Conservation (phyloP, 176 grass and related monocot species). For the Oropetium thomaeum region DNA sequence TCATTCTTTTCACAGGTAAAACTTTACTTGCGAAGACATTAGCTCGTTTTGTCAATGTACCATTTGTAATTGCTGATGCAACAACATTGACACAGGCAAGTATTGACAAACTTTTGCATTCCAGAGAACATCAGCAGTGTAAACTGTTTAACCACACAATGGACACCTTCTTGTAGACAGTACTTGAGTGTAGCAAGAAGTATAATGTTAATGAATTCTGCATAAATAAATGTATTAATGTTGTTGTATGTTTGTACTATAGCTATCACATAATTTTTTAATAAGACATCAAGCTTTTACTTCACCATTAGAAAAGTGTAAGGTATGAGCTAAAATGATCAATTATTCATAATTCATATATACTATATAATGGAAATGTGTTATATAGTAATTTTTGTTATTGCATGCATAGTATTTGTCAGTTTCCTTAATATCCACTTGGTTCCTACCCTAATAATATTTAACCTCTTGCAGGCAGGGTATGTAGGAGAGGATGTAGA, state of each 20-base stretch:
- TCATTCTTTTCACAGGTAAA: conserved; percentile 73
- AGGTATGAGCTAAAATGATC: not conserved
- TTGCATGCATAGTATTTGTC: not conserved
- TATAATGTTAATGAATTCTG: conserved; percentile 2
- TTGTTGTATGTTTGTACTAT: not conserved
- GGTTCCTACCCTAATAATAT: not conserved
- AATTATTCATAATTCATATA: not conserved
- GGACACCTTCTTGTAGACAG: not conserved
- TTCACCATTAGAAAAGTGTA: not conserved
- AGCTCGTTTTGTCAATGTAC: conserved; percentile 99
- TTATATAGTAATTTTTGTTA: not conserved
- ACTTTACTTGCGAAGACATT: conserved; percentile 98
- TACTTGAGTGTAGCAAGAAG: conserved; percentile 17
- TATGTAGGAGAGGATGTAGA: conserved; percentile 99
- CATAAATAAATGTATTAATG: not conserved
- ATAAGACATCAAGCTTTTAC: not conserved
- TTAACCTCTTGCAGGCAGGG: conserved; percentile 72
- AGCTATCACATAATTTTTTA: not conserved
- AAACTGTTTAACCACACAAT: conserved; percentile 4
- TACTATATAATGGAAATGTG: not conserved
- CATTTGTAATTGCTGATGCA: conserved; percentile 99
- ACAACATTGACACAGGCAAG: conserved; percentile 98
- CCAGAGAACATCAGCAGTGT: not conserved
- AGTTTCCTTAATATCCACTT: not conserved
- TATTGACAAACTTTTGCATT: conserved; percentile 20